Evolutionary conservation across 805 yeast genomes (phyloP).

Genomic region (Citeromyces nyonsensis): DNA sequence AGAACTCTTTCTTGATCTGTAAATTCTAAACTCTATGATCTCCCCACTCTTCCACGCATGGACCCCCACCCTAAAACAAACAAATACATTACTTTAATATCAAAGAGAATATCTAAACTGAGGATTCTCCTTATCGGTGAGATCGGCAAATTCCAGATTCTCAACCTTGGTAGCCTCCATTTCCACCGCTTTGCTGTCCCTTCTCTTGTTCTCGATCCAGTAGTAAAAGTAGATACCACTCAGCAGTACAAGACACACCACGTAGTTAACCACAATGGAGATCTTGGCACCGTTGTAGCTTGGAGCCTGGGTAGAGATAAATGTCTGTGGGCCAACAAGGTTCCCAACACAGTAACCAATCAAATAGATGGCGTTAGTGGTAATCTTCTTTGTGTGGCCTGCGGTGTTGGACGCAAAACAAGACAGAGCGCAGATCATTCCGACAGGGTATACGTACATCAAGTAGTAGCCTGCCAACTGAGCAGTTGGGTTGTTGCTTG

Average conservation of each 20-base stretch:
- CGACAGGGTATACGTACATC: conserved; percentile 11
- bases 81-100: not conserved
- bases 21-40: too few species aligned
- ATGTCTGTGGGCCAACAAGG: conserved; percentile 61
- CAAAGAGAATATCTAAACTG: conserved; percentile 24
- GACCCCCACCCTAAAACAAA: too few species aligned
- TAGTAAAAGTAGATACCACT: conserved; percentile 9
- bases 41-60: too few species aligned
- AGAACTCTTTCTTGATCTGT: too few species aligned
- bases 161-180: conserved; percentile 9
- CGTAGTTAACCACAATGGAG: conserved; percentile 27
- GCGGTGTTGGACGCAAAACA: conserved; percentile 26
- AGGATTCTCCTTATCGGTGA: conserved; percentile 35
- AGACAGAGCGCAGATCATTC: conserved; percentile 12
- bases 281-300: conserved; percentile 34
- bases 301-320: conserved; percentile 39
- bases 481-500: conserved; percentile 8
- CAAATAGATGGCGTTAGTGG: conserved; percentile 36
- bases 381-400: conserved; percentile 57
- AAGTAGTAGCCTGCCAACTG: conserved; percentile 15
- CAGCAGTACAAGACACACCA: conserved; percentile 11
- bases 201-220: conserved; percentile 5
- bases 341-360: conserved; percentile 53
- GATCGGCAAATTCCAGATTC: conserved; percentile 14
- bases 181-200: conserved; percentile 6